A percentile compares a stretch with the other conserved stretches of the same genome.
These are phyloP conservation scores for Limtongia smithiae DNA, from an alignment of 805 yeast species.

Conservation along the genomic window DNA sequence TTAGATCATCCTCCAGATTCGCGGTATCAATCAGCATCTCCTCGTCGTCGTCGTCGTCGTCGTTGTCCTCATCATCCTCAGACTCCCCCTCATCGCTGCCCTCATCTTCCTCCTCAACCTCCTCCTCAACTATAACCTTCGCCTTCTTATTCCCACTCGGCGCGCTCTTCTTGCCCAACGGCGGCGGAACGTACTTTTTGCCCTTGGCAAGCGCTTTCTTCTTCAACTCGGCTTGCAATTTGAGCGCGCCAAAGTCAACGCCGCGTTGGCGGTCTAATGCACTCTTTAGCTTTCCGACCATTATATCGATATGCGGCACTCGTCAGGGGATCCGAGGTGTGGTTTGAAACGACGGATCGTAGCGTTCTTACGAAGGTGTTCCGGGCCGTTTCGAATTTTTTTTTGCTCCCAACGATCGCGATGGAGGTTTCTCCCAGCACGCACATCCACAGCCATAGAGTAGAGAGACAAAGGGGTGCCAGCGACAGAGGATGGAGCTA, in stretches of 20 bases:
- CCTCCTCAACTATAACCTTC: constrained; percentile 4
- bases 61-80: constrained; percentile 21
- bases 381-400: too few relatives aligned
- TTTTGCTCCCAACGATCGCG: too few relatives aligned
- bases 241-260: constrained; percentile 15
- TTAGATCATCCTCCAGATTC: constrained; percentile 32
- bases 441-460: too few relatives aligned
- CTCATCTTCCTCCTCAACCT: constrained; percentile 36
- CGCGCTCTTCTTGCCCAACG: too few relatives aligned
- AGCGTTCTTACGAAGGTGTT: too few relatives aligned
- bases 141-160: not conserved
- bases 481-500: too few relatives aligned
- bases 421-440: too few relatives aligned
- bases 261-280: constrained; percentile 22
- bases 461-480: too few relatives aligned
- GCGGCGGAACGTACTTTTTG: not conserved
- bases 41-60: constrained; percentile 38
- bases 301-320: not conserved
- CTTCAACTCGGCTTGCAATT: constrained; percentile 26
- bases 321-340: too few relatives aligned
- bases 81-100: constrained; percentile 15
- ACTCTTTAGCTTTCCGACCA: constrained; percentile 22
- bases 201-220: constrained; percentile 35
- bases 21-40: constrained; percentile 32
- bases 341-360: too few relatives aligned